Evolutionary conservation across 1,284 basidiomycete species (phyloP).

Genomic region (Puccinia triticina): DNA sequence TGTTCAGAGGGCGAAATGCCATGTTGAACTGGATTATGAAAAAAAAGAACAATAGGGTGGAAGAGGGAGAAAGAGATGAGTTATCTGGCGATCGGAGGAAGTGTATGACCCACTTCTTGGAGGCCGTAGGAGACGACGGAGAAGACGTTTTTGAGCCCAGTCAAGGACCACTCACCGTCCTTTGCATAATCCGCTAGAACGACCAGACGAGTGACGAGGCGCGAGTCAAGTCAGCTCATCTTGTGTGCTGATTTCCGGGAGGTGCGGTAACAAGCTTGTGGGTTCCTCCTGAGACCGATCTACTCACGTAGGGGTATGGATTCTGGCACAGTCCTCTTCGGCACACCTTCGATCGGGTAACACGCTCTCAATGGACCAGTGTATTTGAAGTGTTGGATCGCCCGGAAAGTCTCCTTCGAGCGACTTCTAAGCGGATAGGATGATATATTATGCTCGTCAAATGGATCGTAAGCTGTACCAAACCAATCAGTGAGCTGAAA

Average conservation of each 20-base stretch:
- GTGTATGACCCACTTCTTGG: constrained; percentile 36
- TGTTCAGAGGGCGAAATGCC: constrained; percentile 50
- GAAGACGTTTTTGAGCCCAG: constrained; percentile 43
- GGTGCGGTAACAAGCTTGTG: neutral
- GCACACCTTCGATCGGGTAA: constrained; percentile 43
- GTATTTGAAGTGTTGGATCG: constrained; percentile 25
- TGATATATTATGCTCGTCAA: constrained; percentile 32
- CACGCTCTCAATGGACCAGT: constrained; percentile 48
- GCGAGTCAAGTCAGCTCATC: neutral
- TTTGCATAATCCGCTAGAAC: constrained; percentile 47
- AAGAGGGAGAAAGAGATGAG: neutral
- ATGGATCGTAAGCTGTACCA: constrained; percentile 42
- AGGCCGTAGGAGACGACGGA: constrained; percentile 48
- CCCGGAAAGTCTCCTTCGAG: constrained; percentile 15
- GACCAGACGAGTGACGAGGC: neutral
- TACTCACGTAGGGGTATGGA: constrained; percentile 31
- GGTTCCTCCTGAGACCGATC: neutral
- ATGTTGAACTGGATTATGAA: constrained; percentile 33
- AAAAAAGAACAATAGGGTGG: neutral
- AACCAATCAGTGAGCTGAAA: neutral
- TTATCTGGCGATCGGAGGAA: neutral
- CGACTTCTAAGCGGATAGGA: constrained; percentile 31
- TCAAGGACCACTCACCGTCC: constrained; percentile 51
- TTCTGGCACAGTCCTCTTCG: constrained; percentile 44
- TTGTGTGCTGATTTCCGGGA: neutral